Base-by-base conservation (phyloP, 495 filamentous ascomycete genomes). In the Penicillium lagena region DNA sequence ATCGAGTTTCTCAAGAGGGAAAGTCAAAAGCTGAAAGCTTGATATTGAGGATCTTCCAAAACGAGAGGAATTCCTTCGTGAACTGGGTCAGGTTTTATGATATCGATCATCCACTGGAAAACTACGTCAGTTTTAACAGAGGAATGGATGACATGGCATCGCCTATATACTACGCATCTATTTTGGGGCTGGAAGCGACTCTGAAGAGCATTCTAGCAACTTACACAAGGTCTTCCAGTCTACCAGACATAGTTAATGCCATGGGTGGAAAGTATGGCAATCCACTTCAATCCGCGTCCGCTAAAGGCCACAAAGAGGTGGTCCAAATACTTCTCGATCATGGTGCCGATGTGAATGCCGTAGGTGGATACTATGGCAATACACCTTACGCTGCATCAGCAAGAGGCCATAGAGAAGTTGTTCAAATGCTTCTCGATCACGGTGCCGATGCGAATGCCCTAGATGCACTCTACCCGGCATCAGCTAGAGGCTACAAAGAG, bases 341-440 rank as follows among this genome's bases (percentile, higher is more conserved):
- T 13, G 54, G 54, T n/a, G 54, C 54, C 12, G 42, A 58, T 17
- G 34, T 55, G 11, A 55, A 60, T 15, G 36, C 45, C 32, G 38
- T 51, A 36, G 42, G 35, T 29, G 41, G 35, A 35, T 1, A 6
- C 1, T 40, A 29, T 17, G 42, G 50, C 15, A 46, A 36, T 45
- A 42, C 50, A 31, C 45, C 49, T 12, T 38, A 49, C 32, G 39
- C 38, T 10, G 50, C 50, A 35, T 36, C 42, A 30, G 2, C 0
- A 5, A 3, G 1, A n/a, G 58, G 55, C 30, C 40, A 60, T 36
- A 29, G 49, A 13, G 45, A 49, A 17, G 33, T 58, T 8, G 60
- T 59, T 8, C 47, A 60, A 22, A 31, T 52, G 22, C 57, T 66
- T 10, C 39, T 63, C 4, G 55, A 55, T 14, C 14, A 39, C n/a